Evolutionary conservation across 2,329 filamentous ascomycete species (phyloP).

Genomic region (Botrytis porri): DNA sequence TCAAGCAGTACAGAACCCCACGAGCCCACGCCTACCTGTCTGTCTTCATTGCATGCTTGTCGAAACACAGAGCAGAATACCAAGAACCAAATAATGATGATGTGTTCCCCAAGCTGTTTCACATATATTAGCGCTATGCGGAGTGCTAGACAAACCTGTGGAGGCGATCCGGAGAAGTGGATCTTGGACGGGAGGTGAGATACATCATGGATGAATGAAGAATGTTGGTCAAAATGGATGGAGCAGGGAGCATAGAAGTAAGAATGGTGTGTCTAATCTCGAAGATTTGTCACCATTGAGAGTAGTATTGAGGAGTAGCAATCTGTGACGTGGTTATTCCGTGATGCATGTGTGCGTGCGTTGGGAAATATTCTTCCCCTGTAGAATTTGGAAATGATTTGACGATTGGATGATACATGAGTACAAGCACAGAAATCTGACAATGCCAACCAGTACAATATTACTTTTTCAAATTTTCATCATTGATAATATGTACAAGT

Average conservation of each 20-base stretch:
- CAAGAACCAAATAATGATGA: neutral
- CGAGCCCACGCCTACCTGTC: too few species aligned
- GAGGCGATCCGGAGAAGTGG: neutral
- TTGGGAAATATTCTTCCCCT: neutral
- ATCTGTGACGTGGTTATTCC: neutral
- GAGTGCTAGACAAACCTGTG: neutral
- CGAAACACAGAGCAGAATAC: neutral
- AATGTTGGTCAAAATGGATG: neutral
- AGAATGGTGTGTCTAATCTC: neutral
- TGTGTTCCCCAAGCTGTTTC: neutral
- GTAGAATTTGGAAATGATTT: neutral
- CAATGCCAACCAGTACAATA: neutral
- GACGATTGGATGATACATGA: too few species aligned
- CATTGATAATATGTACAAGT: neutral
- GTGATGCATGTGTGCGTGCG: neutral
- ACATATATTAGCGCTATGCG: neutral
- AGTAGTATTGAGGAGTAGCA: neutral
- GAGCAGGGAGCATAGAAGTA: neutral
- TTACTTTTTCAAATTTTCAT: neutral
- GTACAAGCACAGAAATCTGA: neutral
- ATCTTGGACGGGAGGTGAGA: neutral
- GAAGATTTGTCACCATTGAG: neutral
- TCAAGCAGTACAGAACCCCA: neutral
- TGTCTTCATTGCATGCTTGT: neutral
- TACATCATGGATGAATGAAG: neutral